These are phyloP conservation scores for Raphanus sativus DNA, from an alignment of 345 rosid genomes.

Conservation along the genomic window DNA sequence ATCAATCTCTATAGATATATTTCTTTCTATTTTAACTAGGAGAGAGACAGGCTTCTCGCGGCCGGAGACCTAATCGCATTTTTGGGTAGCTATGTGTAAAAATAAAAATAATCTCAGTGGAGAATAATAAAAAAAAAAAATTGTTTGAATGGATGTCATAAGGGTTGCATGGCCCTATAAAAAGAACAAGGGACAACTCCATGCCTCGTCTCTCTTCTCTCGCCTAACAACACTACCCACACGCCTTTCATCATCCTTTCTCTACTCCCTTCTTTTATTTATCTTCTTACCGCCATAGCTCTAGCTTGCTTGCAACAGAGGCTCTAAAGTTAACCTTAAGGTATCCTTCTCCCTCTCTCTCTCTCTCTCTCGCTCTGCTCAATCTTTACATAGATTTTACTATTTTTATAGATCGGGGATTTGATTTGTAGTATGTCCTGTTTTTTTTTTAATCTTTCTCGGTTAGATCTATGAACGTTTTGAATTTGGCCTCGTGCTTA, in stretches of 20 bases:
- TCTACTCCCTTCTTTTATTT: neutral
- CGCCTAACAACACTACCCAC: conserved; percentile 27
- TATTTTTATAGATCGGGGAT: neutral
- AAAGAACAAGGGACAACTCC: conserved; percentile 27
- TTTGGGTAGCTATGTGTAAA: neutral
- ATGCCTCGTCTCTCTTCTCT: conserved; percentile 13
- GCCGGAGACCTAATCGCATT: conserved; percentile 18
- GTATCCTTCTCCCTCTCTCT: neutral
- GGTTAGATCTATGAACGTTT: no score
- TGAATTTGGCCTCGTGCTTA: no score
- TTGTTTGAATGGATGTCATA: neutral
- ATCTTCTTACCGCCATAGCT: conserved; percentile 25
- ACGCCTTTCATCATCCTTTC: conserved; percentile 26
- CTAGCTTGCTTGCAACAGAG: neutral
- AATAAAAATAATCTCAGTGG: neutral
- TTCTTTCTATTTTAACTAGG: neutral
- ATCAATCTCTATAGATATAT: neutral
- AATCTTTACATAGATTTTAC: neutral
- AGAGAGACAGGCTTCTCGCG: neutral
- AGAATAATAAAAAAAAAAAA: neutral
- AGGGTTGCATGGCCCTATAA: conserved; percentile 22
- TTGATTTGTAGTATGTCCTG: neutral
- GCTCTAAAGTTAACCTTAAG: conserved; percentile 39
- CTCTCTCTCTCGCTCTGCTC: conserved; percentile 8
- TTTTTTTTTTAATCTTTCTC: neutral